Conservation (phyloP, 179 eudicot genomes). For the Sideroxylon spinosum region DNA sequence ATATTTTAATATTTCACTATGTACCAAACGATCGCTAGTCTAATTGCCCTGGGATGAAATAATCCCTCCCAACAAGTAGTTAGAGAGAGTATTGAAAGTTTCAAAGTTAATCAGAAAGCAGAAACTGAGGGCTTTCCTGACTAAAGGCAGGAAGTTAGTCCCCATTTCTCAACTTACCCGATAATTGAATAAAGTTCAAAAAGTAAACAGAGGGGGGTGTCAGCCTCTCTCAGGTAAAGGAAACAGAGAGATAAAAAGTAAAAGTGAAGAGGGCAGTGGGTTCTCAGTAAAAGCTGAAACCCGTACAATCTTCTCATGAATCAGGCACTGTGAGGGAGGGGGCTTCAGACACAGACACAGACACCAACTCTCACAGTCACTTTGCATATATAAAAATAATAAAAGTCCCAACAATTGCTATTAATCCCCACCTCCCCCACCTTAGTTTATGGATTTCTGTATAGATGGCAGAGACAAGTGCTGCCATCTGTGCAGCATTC, state of each 20-base stretch:
- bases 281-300: slow-evolving; percentile 22
- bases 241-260: neutral
- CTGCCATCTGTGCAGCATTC: slow-evolving; percentile 46
- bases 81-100: too few relatives aligned
- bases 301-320: slow-evolving; percentile 27
- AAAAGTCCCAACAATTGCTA: neutral
- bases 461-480: slow-evolving; percentile 42
- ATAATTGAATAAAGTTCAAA: slow-evolving; percentile 5
- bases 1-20: too few relatives aligned
- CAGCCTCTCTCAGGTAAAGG: neutral
- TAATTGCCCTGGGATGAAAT: too few relatives aligned
- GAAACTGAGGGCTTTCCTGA: too few relatives aligned
- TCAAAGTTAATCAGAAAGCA: too few relatives aligned
- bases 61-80: too few relatives aligned
- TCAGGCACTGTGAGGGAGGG: slow-evolving; percentile 11
- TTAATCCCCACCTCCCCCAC: neutral
- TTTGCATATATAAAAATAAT: neutral
- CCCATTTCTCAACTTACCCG: slow-evolving; percentile 9
- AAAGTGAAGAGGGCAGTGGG: neutral
- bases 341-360: neutral
- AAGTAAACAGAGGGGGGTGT: neutral
- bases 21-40: too few relatives aligned
- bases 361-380: slow-evolving; percentile 17
- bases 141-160: too few relatives aligned
- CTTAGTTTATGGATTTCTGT: slow-evolving; percentile 41